A percentile compares a stretch with the other conserved stretches of the same genome.
phyloP scores from a whole-genome alignment of 805 yeast species.

The Wickerhamomyces canadensis region DNA sequence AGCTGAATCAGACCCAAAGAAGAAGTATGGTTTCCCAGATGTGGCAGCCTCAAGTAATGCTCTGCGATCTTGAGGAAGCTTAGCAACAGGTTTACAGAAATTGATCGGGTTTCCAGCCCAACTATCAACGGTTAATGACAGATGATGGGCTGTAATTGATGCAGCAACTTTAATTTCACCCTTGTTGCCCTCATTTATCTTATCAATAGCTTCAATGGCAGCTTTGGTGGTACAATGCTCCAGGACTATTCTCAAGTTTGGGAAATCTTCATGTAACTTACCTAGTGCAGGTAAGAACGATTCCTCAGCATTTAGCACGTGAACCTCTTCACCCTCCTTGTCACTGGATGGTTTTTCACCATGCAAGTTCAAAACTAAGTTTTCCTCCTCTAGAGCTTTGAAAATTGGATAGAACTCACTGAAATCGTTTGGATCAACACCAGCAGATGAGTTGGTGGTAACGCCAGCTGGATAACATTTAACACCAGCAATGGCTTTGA shows the following conservation, averaged over 20 bases:
- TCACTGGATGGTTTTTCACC: conserved; percentile 85
- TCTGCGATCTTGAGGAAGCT: conserved; percentile 75
- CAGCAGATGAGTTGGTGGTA: conserved; percentile 90
- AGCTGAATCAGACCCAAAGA: conserved; percentile 97
- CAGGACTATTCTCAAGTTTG: conserved; percentile 75
- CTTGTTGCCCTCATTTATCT: conserved; percentile 46
- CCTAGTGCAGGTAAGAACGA: conserved; percentile 83
- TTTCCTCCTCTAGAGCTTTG: conserved; percentile 76
- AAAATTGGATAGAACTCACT: conserved; percentile 84
- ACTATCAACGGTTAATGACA: conserved; percentile 79
- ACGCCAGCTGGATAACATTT: conserved; percentile 99
- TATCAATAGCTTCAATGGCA: conserved; percentile 73
- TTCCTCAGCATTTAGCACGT: conserved; percentile 91
- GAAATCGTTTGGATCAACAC: conserved; percentile 92
- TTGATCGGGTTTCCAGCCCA: conserved; percentile 97
- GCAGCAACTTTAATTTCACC: conserved; percentile 68
- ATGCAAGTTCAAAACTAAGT: conserved; percentile 79
- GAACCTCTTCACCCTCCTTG: conserved; percentile 59
- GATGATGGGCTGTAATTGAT: conserved; percentile 93
- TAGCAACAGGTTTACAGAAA: conserved; percentile 97
- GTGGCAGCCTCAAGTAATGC: conserved; percentile 86
- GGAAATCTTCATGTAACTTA: conserved; percentile 77
- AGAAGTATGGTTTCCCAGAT: conserved; percentile 86
- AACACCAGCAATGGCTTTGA: conserved; percentile 73
- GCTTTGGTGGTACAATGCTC: conserved; percentile 94